Evolutionary conservation across 805 yeast genomes (phyloP), one percentile per base, ranked within the genome.

Genomic region (Pichia thaimueangensis): DNA sequence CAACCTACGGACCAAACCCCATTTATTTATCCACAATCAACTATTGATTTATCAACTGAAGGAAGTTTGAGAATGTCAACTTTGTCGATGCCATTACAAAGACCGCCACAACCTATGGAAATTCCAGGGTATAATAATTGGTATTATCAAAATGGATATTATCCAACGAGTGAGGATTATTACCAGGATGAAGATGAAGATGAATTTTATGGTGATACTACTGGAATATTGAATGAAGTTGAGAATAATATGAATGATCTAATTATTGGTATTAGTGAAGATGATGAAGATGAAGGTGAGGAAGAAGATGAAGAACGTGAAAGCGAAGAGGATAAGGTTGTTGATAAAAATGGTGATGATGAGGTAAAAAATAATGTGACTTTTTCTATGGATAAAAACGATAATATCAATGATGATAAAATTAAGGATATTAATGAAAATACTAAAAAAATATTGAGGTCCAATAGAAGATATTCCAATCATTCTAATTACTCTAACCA

Each of bases 71-170:
- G n/a, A n/a, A n/a, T n/a, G n/a, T n/a, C n/a, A n/a, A n/a, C n/a
- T n/a, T n/a, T n/a, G n/a, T 16, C 22, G n/a, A n/a, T n/a, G n/a
- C n/a, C n/a, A n/a, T n/a, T n/a, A n/a, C 20, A 29, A 24, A 29
- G 46, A 13, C 42, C 42, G 15, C 43, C 39, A 15, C 52, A 36
- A 30, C 34, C 37, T 19, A 21, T 16, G 6, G 7, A n/a, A 6
- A 28, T 28, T 6, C n/a, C 30, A 6, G 30, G 30, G 15, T 31
- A 16, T 17, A 31, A 31, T 31, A 31, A 31, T 11, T 31, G 35
- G 35, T 31, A 13, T 21, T 31, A 31, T 31, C 35, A 15, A 6
- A 31, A 17, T 31, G 21, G 22, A 11, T 24, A 11, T 24, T 24
- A 24, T 24, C 27, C 27, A 24, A 24, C 27, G 27, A 11, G 27